Conservation (phyloP, 768 basidiomycete species). For the Ramaria rubella region DNA sequence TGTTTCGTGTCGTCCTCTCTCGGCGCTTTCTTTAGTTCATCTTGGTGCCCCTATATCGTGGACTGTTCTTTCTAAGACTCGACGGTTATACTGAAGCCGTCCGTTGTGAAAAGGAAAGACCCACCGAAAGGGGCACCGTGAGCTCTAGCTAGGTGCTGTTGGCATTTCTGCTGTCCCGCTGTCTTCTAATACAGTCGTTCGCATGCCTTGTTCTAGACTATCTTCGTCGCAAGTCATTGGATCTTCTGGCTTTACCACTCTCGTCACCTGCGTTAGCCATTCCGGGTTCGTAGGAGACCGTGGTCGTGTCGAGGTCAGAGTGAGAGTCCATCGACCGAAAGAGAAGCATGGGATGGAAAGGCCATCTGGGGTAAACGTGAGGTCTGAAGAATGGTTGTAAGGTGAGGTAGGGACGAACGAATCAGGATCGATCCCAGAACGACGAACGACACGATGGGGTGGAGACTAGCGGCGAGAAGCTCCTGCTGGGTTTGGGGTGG, state of each 20-base stretch:
- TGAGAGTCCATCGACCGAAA: neutral
- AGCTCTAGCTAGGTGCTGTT: no score
- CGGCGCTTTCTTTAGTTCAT: no score
- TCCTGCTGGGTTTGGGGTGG: conserved; percentile 68
- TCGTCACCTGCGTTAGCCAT: neutral
- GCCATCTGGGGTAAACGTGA: neutral
- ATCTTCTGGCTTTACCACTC: neutral
- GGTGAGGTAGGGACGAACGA: conserved; percentile 40
- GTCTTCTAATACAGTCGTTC: no score
- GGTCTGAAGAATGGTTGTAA: neutral
- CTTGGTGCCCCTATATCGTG: no score
- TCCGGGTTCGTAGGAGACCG: neutral
- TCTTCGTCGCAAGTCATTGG: neutral
- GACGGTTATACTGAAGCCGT: no score
- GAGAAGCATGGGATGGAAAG: neutral
- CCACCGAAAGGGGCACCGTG: no score
- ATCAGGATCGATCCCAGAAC: conserved; percentile 82
- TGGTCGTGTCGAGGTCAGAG: neutral
- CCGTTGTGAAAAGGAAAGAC: no score
- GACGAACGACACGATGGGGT: conserved; percentile 82
- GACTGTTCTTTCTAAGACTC: no score
- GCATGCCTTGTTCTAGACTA: neutral
- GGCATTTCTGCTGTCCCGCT: no score
- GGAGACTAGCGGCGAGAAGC: conserved; percentile 57
- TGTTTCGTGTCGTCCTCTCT: no score